These are phyloP conservation scores for Ceratocystis albifundus DNA, from an alignment of 2,329 filamentous ascomycete species.

Conservation along the genomic window DNA sequence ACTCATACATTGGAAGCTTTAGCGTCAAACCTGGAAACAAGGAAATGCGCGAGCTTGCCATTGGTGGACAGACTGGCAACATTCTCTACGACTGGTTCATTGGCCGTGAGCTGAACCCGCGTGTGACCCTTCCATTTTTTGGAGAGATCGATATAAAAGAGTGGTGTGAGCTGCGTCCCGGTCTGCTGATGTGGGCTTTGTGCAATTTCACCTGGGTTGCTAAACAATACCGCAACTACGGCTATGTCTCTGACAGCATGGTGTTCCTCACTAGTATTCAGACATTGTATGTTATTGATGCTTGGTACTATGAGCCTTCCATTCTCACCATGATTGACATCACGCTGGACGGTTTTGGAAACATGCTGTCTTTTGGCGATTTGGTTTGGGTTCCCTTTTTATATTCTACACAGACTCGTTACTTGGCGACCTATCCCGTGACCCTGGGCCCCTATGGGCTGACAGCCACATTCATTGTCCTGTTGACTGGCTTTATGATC, in stretches of 20 bases:
- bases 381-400: constrained; percentile 86
- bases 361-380: constrained; percentile 90
- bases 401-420: constrained; percentile 74
- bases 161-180: constrained; percentile 83
- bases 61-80: constrained; percentile 72
- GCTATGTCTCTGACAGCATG: constrained; percentile 76
- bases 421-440: constrained; percentile 70
- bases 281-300: constrained; percentile 71
- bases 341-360: constrained; percentile 83
- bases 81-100: constrained; percentile 94
- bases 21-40: constrained; percentile 63
- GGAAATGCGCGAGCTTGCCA: constrained; percentile 64
- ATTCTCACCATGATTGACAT: constrained; percentile 92
- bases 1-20: constrained; percentile 74
- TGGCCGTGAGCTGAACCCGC: constrained; percentile 86
- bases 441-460: constrained; percentile 61
- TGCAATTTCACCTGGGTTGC: constrained; percentile 75
- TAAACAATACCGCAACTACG: constrained; percentile 76
- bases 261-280: constrained; percentile 68
- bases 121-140: constrained; percentile 63
- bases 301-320: constrained; percentile 74
- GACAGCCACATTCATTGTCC: constrained; percentile 52
- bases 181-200: constrained; percentile 79
- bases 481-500: constrained; percentile 68
- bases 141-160: constrained; percentile 84